Evolutionary conservation across 2,329 filamentous ascomycete genomes (phyloP).

Genomic region (Fusarium annulatum): DNA sequence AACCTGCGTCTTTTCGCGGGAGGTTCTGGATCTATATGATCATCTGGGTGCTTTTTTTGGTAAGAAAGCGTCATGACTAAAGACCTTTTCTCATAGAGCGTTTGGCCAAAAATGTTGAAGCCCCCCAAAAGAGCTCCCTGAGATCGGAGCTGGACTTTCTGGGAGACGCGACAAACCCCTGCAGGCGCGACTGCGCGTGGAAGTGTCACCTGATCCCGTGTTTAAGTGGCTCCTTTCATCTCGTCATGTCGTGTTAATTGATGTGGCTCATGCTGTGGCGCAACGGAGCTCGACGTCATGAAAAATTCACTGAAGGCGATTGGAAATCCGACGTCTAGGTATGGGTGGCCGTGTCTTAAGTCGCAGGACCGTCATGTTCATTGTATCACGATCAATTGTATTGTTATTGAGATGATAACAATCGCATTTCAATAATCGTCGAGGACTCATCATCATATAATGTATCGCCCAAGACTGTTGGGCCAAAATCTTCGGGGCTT

Average conservation of each 20-base stretch:
- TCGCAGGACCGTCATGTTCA: constrained; percentile 21
- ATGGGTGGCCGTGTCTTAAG: constrained; percentile 41
- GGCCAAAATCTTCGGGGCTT: constrained; percentile 55
- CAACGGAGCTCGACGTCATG: constrained; percentile 43
- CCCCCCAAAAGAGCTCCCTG: constrained; percentile 6
- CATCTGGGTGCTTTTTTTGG: constrained; percentile 53
- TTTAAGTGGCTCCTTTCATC: constrained; percentile 12
- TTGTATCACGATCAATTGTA: constrained; percentile 17
- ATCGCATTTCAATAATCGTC: not conserved
- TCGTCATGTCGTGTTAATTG: constrained; percentile 9
- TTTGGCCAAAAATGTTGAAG: not conserved
- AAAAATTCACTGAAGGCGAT: constrained; percentile 38
- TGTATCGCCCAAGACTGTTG: constrained; percentile 54
- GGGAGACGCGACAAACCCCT: constrained; percentile 53
- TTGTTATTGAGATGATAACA: constrained; percentile 1
- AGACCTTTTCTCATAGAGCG: not conserved
- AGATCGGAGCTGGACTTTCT: constrained; percentile 10
- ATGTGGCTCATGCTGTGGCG: constrained; percentile 35
- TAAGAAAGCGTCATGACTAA: constrained; percentile 19
- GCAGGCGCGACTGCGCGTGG: constrained; percentile 51
- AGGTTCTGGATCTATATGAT: constrained; percentile 52
- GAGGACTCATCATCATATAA: constrained; percentile 39
- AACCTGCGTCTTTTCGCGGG: constrained; percentile 58
- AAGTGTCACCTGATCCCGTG: constrained; percentile 56
- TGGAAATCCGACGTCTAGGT: constrained; percentile 36